Evolutionary conservation across 768 basidiomycete genomes (phyloP), one percentile per base, ranked within the genome.

Genomic region (Tylopilus rubrobrunneus): DNA sequence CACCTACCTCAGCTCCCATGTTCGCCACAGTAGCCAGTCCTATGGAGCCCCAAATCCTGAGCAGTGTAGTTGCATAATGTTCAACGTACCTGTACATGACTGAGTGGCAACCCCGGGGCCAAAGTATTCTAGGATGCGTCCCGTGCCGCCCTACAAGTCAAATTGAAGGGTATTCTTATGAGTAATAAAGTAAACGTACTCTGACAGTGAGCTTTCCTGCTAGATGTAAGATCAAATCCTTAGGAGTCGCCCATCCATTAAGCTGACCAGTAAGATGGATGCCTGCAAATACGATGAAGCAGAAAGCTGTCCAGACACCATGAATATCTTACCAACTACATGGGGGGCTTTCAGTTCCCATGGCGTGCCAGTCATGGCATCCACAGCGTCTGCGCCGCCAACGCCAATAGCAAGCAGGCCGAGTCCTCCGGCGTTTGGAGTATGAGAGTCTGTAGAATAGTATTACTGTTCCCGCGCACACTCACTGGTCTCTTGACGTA

Each of bases 1-100:
- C 97, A 37, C 97, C 97, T n/a, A 98, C 95, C 76, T 99, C 97
- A 12, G 97, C 97, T 48, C 97, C 97, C 97, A 98, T 99, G 72
- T 99, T 98, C 42, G 92, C 89, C 51, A 99, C 89, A 2, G 97
- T 98, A 1, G 96, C 97, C 50, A 97, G 74, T 51, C 91, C 89
- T 89, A 47, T 28, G 43, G 45, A 11, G 37, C 19, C 47, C 25
- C 43, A 14, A 53, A 45, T 43, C 39, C 36, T 51, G 10, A 41
- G 39, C 49, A 14, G 28, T 48, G 28, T n/a, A 9, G 28, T 19
- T 40, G 11, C 10, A 40, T 5, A 43, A 28, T 39, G 43, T 23
- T 49, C 10, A 31, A 17, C 71, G 57, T 69, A 83, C 93, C 94
- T 58, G 97, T 98, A 68, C 93, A 97, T 17, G 95, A 98, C 63